These are phyloP conservation scores for Epichloe scottii DNA, from an alignment of 2,329 filamentous ascomycete genomes.

Conservation along the genomic window DNA sequence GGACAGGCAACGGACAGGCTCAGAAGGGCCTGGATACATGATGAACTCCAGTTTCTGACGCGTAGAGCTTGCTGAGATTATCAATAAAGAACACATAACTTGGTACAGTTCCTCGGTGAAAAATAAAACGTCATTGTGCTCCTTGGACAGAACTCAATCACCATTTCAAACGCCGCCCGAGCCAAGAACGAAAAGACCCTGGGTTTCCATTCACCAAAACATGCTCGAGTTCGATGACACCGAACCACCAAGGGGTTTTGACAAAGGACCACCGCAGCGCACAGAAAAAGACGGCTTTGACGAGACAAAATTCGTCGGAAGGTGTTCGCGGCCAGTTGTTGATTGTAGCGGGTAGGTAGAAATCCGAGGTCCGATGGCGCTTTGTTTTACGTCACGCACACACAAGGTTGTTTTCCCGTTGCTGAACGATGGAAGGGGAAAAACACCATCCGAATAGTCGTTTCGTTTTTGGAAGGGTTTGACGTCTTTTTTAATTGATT, in stretches of 20 bases:
- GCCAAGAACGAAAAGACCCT: too few relatives aligned
- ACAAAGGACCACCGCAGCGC: not conserved
- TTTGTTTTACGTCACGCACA: slow-evolving; percentile 3
- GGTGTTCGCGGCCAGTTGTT: not conserved
- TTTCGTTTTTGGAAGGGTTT: slow-evolving; percentile 19
- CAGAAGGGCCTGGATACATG: not conserved
- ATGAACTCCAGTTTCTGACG: not conserved
- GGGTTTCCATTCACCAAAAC: not conserved
- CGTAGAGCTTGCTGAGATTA: not conserved
- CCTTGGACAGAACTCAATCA: too few relatives aligned
- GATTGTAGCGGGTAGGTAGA: not conserved
- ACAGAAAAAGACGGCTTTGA: not conserved
- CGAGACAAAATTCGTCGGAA: not conserved
- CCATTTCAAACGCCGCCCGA: too few relatives aligned
- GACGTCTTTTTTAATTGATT: slow-evolving; percentile 40
- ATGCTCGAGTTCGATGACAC: not conserved
- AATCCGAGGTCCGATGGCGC: not conserved
- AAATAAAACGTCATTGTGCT: too few relatives aligned
- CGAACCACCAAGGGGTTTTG: not conserved
- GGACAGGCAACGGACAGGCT: too few relatives aligned
- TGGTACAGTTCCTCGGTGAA: too few relatives aligned
- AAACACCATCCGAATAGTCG: not conserved
- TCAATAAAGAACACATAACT: not conserved
- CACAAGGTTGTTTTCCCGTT: not conserved
- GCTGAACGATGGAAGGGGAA: not conserved